These are phyloP conservation scores for Wallacemonas collosoma DNA, from an alignment of 208 protist genomes.

Conservation along the genomic window DNA sequence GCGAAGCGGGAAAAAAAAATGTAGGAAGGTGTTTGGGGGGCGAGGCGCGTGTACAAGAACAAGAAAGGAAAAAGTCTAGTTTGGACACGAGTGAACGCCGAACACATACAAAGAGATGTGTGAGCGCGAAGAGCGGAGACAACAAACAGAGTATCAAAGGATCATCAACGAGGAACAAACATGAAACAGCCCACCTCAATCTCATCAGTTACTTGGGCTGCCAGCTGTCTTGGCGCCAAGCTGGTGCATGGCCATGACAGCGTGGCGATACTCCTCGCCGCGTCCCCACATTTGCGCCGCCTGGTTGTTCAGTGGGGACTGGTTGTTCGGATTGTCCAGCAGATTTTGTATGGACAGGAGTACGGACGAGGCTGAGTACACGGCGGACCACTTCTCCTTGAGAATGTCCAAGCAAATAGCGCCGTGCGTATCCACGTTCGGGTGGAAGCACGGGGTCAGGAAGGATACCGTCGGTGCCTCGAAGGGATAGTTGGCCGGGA, in stretches of 20 bases:
- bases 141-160: too few species aligned
- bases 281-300: slow-evolving; percentile 93
- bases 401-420: slow-evolving; percentile 98
- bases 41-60: too few species aligned
- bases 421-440: slow-evolving; percentile 94
- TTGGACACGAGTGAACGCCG: too few species aligned
- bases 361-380: slow-evolving; percentile 94
- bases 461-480: slow-evolving; percentile 93
- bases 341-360: slow-evolving; percentile 96
- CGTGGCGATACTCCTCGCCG: slow-evolving; percentile 56
- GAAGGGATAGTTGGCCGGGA: slow-evolving; percentile 95
- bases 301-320: slow-evolving; percentile 94
- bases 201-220: not conserved
- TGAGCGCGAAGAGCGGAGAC: too few species aligned
- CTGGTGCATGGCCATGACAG: slow-evolving; percentile 59
- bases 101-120: too few species aligned
- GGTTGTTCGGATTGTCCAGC: slow-evolving; percentile 96
- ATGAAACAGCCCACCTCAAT: not conserved
- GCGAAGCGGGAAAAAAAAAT: too few species aligned
- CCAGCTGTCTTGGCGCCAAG: slow-evolving; percentile 22
- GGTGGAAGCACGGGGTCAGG: slow-evolving; percentile 95
- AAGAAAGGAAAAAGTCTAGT: too few species aligned
- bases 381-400: slow-evolving; percentile 97
- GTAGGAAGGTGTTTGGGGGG: too few species aligned
- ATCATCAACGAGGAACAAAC: not conserved